Conservation (phyloP, 331 rosid genomes). For the Telfairia occidentalis region DNA sequence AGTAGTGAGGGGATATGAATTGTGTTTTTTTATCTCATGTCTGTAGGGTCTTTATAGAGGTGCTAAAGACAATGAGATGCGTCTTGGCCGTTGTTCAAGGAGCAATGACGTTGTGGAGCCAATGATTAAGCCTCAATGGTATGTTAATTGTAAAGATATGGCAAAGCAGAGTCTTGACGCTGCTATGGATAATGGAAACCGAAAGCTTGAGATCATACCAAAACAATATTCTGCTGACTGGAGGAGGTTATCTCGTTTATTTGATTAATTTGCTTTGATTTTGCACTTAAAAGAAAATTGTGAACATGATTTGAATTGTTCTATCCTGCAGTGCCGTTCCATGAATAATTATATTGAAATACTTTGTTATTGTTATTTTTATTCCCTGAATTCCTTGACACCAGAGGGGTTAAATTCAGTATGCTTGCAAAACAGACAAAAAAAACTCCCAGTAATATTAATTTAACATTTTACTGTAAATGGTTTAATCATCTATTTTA, state of each 20-base stretch:
- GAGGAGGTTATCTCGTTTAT: slow-evolving; percentile 53
- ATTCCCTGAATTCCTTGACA: background rate
- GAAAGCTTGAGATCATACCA: slow-evolving; percentile 55
- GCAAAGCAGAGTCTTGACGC: slow-evolving; percentile 73
- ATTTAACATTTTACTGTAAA: background rate
- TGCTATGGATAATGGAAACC: slow-evolving; percentile 51
- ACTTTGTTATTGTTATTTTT: background rate
- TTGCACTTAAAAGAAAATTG: background rate
- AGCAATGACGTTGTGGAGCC: slow-evolving; percentile 95
- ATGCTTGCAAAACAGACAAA: background rate
- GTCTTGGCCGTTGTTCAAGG: slow-evolving; percentile 88
- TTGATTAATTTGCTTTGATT: slow-evolving; percentile 9
- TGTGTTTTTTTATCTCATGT: background rate
- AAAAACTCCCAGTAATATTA: background rate
- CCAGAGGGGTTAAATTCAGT: background rate
- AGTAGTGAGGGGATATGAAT: background rate
- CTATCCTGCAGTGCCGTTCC: background rate
- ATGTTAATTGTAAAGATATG: slow-evolving; percentile 57
- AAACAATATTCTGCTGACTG: slow-evolving; percentile 84
- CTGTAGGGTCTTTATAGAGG: slow-evolving; percentile 73
- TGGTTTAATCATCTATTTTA: background rate
- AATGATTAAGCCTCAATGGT: slow-evolving; percentile 94
- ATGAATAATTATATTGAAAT: background rate
- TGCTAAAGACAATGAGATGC: slow-evolving; percentile 83
- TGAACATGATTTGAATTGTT: background rate